phyloP scores from a whole-genome alignment of 208 protist genomes.

The Tetramitus jugosus region DNA sequence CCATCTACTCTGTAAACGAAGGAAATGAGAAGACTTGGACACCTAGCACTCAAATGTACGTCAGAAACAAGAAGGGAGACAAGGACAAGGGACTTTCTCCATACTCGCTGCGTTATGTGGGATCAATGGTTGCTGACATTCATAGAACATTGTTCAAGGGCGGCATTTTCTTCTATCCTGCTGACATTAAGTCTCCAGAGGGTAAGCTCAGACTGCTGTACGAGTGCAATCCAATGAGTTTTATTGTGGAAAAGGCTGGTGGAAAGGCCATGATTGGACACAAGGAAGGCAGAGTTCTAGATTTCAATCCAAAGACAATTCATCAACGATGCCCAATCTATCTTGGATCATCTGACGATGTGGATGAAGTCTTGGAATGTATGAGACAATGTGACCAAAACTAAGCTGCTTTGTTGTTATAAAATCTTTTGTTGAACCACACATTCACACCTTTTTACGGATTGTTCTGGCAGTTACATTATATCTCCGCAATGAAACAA shows the following conservation, averaged over 20 bases:
- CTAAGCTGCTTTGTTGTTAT: no score
- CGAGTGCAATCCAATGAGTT: slow-evolving; percentile 84
- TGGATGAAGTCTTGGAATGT: slow-evolving; percentile 67
- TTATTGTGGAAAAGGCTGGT: slow-evolving; percentile 67
- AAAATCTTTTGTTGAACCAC: no score
- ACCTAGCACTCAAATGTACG: neutral
- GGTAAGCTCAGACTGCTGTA: slow-evolving; percentile 95
- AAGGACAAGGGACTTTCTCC: no score
- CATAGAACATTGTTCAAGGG: slow-evolving; percentile 90
- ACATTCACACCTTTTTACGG: no score
- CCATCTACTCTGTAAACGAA: slow-evolving; percentile 96
- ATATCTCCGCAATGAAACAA: no score
- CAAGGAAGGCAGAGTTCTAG: slow-evolving; percentile 51
- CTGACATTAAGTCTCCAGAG: slow-evolving; percentile 67
- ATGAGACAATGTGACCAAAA: slow-evolving; percentile 42
- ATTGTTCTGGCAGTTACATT: no score
- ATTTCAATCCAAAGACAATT: slow-evolving; percentile 62
- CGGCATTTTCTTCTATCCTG: slow-evolving; percentile 95
- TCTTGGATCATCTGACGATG: slow-evolving; percentile 70
- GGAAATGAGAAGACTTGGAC: slow-evolving; percentile 47
- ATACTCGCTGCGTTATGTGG: slow-evolving; percentile 54
- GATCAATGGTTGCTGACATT: slow-evolving; percentile 92
- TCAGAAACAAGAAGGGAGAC: neutral
- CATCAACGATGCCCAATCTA: slow-evolving; percentile 82
- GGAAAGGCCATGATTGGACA: slow-evolving; percentile 40